These are phyloP conservation scores for Podospora australis DNA, from an alignment of 495 filamentous ascomycete species.

Conservation along the genomic window DNA sequence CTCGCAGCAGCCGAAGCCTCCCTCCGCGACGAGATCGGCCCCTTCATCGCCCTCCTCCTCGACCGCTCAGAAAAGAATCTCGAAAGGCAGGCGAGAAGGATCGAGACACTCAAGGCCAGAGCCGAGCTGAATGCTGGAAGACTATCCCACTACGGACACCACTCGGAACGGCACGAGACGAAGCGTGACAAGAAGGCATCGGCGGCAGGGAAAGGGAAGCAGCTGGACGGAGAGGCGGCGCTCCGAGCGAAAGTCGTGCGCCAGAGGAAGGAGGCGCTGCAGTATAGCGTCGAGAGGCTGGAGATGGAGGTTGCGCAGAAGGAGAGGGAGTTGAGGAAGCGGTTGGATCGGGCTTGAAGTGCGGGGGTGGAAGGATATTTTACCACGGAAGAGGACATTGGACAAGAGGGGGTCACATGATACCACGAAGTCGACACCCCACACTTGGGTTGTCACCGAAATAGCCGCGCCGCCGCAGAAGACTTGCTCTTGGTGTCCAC, in stretches of 20 bases:
- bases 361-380: background rate
- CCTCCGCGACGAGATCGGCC: conserved; percentile 44
- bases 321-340: conserved; percentile 43
- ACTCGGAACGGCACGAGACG: background rate
- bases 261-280: conserved; percentile 38
- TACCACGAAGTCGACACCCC: background rate
- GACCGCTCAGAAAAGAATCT: conserved; percentile 43
- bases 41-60: conserved; percentile 39
- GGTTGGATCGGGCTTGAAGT: conserved; percentile 29
- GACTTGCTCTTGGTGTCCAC: too few relatives aligned
- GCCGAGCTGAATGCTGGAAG: conserved; percentile 42
- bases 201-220: background rate
- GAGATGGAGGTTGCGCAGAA: conserved; percentile 46
- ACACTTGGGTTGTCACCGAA: too few relatives aligned
- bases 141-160: conserved; percentile 25
- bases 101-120: conserved; percentile 43
- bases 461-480: too few relatives aligned
- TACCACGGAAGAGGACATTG: too few relatives aligned
- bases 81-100: conserved; percentile 37
- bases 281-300: conserved; percentile 44
- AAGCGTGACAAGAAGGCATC: background rate
- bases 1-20: conserved; percentile 43
- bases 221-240: conserved; percentile 28
- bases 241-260: conserved; percentile 32
- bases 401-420: background rate